A percentile compares a stretch with the other conserved stretches of the same genome.
Evolutionary conservation across 129 eudicot species (phyloP).

Genomic region (Mikania micrantha): DNA sequence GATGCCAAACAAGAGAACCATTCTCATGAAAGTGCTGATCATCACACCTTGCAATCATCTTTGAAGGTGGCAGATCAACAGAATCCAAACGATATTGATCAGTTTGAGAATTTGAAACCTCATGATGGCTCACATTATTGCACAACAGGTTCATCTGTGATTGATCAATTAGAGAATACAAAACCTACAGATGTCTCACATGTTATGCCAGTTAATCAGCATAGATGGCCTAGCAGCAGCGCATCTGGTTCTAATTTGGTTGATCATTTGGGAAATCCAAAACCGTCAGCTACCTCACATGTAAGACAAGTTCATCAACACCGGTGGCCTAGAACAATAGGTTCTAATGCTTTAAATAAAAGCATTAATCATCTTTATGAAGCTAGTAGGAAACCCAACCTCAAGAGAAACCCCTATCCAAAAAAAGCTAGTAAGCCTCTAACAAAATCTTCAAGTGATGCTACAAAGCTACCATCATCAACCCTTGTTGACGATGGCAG

Average conservation of each 20-base stretch:
- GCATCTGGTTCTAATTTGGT: slow-evolving; percentile 25
- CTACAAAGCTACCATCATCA: slow-evolving; percentile 21
- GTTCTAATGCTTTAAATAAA: slow-evolving; percentile 31
- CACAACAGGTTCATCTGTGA: slow-evolving; percentile 18
- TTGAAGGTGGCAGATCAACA: slow-evolving; percentile 39
- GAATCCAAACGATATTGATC: slow-evolving; percentile 20
- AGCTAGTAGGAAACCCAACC: slow-evolving; percentile 16
- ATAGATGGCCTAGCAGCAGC: slow-evolving; percentile 48
- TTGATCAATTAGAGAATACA: not conserved
- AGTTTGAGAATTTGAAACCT: slow-evolving; percentile 30
- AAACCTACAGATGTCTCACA: slow-evolving; percentile 5
- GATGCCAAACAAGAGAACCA: slow-evolving; percentile 42
- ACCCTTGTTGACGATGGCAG: slow-evolving; percentile 14
- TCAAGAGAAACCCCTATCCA: slow-evolving; percentile 37
- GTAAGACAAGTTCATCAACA: slow-evolving; percentile 28
- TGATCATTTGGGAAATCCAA: slow-evolving; percentile 25
- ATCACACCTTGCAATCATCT: slow-evolving; percentile 42
- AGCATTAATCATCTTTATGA: slow-evolving; percentile 35
- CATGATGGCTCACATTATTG: slow-evolving; percentile 31
- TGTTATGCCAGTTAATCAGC: slow-evolving; percentile 42
- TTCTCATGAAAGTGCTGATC: slow-evolving; percentile 27
- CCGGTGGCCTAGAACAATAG: slow-evolving; percentile 63
- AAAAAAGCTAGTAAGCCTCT: slow-evolving; percentile 35
- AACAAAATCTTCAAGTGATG: slow-evolving; percentile 48
- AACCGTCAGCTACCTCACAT: slow-evolving; percentile 39